Base-by-base conservation (phyloP, 2,329 filamentous ascomycete genomes). In the Tolypocladium ophioglossoides region DNA sequence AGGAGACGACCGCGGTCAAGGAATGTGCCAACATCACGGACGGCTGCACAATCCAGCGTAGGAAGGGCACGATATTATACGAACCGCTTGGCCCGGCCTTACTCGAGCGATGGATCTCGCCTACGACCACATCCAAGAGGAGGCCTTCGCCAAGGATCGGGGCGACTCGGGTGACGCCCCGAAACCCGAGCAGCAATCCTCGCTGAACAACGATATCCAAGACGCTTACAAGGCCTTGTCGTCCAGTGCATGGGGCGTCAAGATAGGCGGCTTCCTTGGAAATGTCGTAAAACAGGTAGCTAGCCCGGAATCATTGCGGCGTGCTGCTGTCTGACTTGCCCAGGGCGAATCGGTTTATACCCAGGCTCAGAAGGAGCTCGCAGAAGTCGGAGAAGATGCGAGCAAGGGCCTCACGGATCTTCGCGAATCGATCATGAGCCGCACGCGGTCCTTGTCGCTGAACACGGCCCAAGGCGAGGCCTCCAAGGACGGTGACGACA, bases 211-310 rank as follows among this genome's bases (percentile, higher is more conserved):
- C 61, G 94, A 99, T 66, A 80, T 99, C 58, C 90, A 96, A 72
- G 90, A 96, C 71, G 94, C 92, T 8, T 96, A 97, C 77, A 91
- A 90, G 66, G 91, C 91, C 27, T 89, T 99, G 66, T 92, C 90
- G 4, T 83, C 84, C 60, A 96, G 90, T 63, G 88, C 90, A 12
- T 99, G 94, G 94, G 94, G 92, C 47, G 84, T 87, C 24, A 84
- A 82, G 62, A 83, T 99, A 35, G 92, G 94, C 38, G 92, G 91
- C 8, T 88, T 96, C 68, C 85, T 95, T 66, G 88, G 89, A 49
- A 92, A 80, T 64, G 91, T 96, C n/a, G 88, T 91, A 67, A 96
- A 96, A 73, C 91, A 96, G 83, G 86, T 88, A 72, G 30, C 22
- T 32, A 30, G 1, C 22, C 8, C 11, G 14, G 2, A 1, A 18